A percentile compares a stretch with the other conserved stretches of the same genome.
These are phyloP conservation scores for Triticum monococcum DNA, from an alignment of 176 grass and related monocot species.

Conservation along the genomic window DNA sequence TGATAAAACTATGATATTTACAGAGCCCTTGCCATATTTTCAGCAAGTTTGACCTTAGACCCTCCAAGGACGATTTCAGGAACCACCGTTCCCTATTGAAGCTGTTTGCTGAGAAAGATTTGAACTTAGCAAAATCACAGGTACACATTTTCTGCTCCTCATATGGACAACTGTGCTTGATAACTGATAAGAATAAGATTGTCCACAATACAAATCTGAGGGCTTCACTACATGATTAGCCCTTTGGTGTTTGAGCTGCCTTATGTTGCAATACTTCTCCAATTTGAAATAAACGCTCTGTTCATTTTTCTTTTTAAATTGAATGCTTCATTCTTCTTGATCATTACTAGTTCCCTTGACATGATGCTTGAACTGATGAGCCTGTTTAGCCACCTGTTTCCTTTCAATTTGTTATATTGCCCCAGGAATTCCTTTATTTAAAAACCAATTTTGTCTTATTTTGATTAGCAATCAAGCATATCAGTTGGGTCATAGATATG, in stretches of 20 bases:
- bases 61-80: slow-evolving; percentile 65
- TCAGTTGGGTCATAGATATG: background rate
- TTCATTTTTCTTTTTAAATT: background rate
- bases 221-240: background rate
- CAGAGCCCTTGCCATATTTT: slow-evolving; percentile 26
- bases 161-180: background rate
- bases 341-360: background rate
- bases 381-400: slow-evolving; percentile 16
- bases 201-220: background rate
- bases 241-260: background rate
- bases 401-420: background rate
- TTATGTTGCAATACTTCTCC: background rate
- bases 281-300: background rate
- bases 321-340: background rate
- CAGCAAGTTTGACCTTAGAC: slow-evolving; percentile 73
- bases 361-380: background rate
- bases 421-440: background rate
- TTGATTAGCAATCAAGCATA: background rate
- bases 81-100: slow-evolving; percentile 61
- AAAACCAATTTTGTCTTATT: background rate
- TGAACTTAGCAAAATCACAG: slow-evolving; percentile 61
- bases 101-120: slow-evolving; percentile 55
- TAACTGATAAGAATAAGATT: background rate
- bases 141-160: slow-evolving; percentile 39
- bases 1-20: slow-evolving; percentile 27